Evolutionary conservation across 768 basidiomycete genomes (phyloP).

Genomic region (Neoboletus subvelutipes): DNA sequence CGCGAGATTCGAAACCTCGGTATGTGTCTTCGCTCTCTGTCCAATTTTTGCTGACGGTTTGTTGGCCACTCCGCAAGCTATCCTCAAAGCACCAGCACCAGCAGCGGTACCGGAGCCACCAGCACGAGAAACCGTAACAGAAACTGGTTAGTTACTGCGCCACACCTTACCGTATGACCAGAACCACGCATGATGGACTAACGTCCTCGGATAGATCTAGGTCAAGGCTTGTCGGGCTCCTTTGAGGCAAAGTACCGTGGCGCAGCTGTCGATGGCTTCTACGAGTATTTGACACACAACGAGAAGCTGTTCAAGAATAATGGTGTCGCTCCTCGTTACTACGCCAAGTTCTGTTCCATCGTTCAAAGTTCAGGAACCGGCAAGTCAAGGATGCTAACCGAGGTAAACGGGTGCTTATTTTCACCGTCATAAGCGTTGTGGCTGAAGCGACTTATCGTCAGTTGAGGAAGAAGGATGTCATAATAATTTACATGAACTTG

Average conservation of each 20-base stretch:
- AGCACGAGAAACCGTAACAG: too few species aligned
- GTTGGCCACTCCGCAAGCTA: too few species aligned
- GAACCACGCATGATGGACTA: too few species aligned
- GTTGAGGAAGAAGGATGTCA: not conserved
- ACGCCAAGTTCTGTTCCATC: constrained; percentile 7
- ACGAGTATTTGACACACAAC: constrained; percentile 7
- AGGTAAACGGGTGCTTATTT: not conserved
- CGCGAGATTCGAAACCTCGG: constrained; percentile 11
- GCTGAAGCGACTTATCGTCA: not conserved
- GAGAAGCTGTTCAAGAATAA: not conserved
- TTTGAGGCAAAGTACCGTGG: constrained; percentile 1
- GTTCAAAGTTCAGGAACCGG: constrained; percentile 6
- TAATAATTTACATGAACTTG: not conserved
- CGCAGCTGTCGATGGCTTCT: not conserved
- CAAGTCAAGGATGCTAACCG: not conserved
- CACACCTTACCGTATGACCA: too few species aligned
- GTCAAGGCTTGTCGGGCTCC: not conserved
- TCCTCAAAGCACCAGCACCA: too few species aligned
- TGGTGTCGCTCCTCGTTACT: not conserved
- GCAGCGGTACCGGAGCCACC: too few species aligned
- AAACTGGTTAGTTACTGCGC: too few species aligned
- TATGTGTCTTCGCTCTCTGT: not conserved
- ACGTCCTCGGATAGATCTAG: too few species aligned
- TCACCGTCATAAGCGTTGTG: not conserved
- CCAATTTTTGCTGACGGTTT: too few species aligned